Evolutionary conservation across 331 rosid species (phyloP), one percentile per base, ranked within the genome.

Genomic region (Malus hybrid): DNA sequence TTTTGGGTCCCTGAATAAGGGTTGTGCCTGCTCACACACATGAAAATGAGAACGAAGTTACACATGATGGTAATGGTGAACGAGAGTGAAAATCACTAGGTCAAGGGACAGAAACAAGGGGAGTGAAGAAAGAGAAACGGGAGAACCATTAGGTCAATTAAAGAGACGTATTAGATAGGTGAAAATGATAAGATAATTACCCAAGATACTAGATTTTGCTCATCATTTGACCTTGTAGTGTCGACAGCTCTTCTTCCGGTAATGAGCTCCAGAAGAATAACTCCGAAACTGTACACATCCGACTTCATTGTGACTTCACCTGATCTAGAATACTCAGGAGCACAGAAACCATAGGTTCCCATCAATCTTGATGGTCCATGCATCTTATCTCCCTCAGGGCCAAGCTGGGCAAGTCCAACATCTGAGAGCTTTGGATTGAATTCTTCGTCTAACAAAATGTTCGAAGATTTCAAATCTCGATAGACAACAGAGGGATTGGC

Each of bases 171-270:
- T 12, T 13, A 28, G 19, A 14, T 62, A 13, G 0, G 34, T 62
- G 67, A 33, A 12, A 62, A 62, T 62, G 69, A 73, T 13, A 60
- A 60, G n/a, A 4, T 42, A 6, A 8, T 28, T 88, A 93, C 96
- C 99, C 99, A 94, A 79, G 93, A 34, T 75, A 94, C 96, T 39
- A 94, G 83, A 74, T 94, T 94, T 82, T 94, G 97, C 83, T 91
- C 96, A 12, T 88, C 76, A 59, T 80, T 74, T 12, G 97, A 76
- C 78, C 73, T 88, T 9, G 93, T 84, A 65, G 95, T 88, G 73
- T 94, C 97, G 70, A 92, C 8, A 54, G 89, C 96, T 72, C 93
- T 84, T 60, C 99, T 77, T 71, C 99, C 97, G 0, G 92, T 90
- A 3, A 94, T 88, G 78, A 94, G 90, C 85, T 94, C 98, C 6